These are phyloP conservation scores for Leptographium radiaticola DNA, from an alignment of 2,329 filamentous ascomycete species.

Conservation along the genomic window DNA sequence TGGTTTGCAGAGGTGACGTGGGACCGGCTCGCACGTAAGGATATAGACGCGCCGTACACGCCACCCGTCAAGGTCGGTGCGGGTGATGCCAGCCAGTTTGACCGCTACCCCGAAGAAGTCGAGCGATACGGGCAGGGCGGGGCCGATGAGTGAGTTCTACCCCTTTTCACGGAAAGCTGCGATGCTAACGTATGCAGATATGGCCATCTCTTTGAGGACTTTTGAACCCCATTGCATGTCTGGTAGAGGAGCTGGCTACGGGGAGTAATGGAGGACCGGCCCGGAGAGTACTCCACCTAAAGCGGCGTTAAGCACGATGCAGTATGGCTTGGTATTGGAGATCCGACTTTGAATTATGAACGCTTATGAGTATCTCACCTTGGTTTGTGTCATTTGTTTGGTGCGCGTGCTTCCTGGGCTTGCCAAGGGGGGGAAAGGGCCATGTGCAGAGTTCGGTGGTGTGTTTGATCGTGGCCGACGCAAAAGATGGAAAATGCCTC, in stretches of 20 bases:
- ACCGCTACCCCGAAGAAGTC: slow-evolving; percentile 93
- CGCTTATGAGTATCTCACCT: not conserved
- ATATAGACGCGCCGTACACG: slow-evolving; percentile 96
- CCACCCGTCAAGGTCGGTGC: slow-evolving; percentile 88
- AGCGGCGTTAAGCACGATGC: not conserved
- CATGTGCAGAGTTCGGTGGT: too few relatives aligned
- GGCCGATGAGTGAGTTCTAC: slow-evolving; percentile 65
- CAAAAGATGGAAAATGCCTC: too few relatives aligned
- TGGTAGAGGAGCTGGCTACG: not conserved
- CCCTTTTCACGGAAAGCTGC: not conserved
- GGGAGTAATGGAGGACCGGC: not conserved
- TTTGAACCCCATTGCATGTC: slow-evolving; percentile 28
- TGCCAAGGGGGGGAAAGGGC: too few relatives aligned
- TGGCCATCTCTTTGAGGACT: slow-evolving; percentile 64
- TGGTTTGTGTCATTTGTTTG: not conserved
- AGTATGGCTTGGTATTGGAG: not conserved
- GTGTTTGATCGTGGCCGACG: too few relatives aligned
- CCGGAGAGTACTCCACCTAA: not conserved
- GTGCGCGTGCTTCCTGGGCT: not conserved
- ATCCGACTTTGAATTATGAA: not conserved
- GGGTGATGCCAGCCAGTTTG: slow-evolving; percentile 93
- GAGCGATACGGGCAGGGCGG: slow-evolving; percentile 76
- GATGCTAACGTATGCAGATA: slow-evolving; percentile 33
- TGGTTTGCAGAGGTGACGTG: slow-evolving; percentile 98
- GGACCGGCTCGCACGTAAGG: slow-evolving; percentile 86